A percentile compares a stretch with the other conserved stretches of the same genome.
Conservation (phyloP, 495 filamentous ascomycete species). For the Hyaloscypha variabilis region DNA sequence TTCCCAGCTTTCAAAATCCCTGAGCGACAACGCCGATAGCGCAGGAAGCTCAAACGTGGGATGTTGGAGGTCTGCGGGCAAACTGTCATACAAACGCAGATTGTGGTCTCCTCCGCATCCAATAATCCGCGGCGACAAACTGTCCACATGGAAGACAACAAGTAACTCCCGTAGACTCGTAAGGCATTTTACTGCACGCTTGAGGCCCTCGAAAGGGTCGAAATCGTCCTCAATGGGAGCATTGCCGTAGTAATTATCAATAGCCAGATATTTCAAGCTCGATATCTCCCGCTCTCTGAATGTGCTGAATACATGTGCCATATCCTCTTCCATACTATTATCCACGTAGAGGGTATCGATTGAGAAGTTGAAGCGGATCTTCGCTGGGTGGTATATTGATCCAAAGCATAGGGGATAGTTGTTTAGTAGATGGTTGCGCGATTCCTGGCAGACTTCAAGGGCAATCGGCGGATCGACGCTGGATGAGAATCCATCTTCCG, state of each 20-base stretch:
- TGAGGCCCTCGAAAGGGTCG: neutral
- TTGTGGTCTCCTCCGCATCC: conserved; percentile 2
- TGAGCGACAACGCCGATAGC: neutral
- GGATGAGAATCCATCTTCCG: neutral
- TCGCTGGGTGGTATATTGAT: neutral
- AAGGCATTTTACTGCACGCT: neutral
- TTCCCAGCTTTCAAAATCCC: neutral
- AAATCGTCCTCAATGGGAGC: neutral
- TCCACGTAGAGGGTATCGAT: conserved; percentile 14
- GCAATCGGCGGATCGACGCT: neutral
- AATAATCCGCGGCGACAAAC: neutral
- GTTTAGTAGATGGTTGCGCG: neutral
- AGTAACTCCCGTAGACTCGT: neutral
- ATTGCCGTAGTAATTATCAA: neutral
- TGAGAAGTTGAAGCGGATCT: conserved; percentile 14
- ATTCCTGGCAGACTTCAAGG: conserved; percentile 13
- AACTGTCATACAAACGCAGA: neutral
- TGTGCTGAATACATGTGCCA: conserved; percentile 3
- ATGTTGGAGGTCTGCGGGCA: neutral
- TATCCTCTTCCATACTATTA: neutral
- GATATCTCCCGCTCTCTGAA: conserved; percentile 4
- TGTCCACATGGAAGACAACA: neutral
- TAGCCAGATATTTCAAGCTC: conserved; percentile 1
- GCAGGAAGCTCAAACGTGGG: conserved; percentile 4
- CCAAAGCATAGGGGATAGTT: conserved; percentile 17